These are phyloP conservation scores for Ceratocystis variospora DNA, from an alignment of 2,329 filamentous ascomycete genomes.

Conservation along the genomic window DNA sequence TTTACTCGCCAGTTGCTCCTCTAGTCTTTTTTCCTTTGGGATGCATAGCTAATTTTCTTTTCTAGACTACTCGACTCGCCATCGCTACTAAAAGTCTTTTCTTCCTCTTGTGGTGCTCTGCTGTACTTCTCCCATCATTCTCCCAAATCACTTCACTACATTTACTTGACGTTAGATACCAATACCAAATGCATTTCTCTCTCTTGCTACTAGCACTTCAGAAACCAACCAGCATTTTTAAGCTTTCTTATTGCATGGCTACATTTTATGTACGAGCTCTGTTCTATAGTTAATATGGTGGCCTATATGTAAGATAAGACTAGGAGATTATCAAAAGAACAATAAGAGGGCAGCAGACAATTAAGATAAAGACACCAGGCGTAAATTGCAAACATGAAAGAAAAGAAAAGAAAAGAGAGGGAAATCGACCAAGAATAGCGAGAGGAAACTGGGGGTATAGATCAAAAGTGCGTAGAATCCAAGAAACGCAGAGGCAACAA, in stretches of 20 bases:
- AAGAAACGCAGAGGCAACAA: neutral
- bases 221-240: no score
- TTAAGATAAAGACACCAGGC: neutral
- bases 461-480: neutral
- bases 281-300: neutral
- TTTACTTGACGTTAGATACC: neutral
- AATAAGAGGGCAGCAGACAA: neutral
- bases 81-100: conserved; percentile 25
- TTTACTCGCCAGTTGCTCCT: neutral
- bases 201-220: neutral
- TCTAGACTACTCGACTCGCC: conserved; percentile 28
- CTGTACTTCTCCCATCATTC: neutral
- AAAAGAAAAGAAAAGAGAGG: neutral
- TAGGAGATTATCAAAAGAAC: neutral
- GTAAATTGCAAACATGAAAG: neutral
- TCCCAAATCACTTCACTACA: neutral
- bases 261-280: neutral
- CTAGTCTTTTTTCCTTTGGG: neutral
- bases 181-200: neutral
- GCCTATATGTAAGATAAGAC: neutral
- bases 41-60: neutral
- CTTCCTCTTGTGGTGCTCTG: neutral
- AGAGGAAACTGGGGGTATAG: neutral
- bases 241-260: neutral
- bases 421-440: no score